Evolutionary conservation across 495 filamentous ascomycete genomes (phyloP).

Genomic region (Neurospora tetrasperma): DNA sequence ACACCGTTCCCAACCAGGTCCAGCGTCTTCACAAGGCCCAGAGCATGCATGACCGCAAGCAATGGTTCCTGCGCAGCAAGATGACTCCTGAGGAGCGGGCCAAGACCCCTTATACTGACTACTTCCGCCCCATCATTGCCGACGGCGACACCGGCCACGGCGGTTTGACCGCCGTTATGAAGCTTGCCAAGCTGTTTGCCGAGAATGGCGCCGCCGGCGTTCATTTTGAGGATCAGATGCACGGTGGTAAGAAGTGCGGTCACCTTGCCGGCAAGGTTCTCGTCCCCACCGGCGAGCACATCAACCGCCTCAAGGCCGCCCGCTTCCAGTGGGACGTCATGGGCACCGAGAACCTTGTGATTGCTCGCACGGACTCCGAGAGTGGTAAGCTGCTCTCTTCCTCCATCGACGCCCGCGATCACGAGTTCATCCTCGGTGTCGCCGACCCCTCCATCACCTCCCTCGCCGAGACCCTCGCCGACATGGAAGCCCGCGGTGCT

Average conservation of each 20-base stretch:
- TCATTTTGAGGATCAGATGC: conserved; percentile 95
- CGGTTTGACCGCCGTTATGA: conserved; percentile 83
- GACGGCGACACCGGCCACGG: conserved; percentile 95
- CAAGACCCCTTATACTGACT: conserved; percentile 76
- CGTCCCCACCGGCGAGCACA: conserved; percentile 88
- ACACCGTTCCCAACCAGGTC: conserved; percentile 97
- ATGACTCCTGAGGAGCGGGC: conserved; percentile 60
- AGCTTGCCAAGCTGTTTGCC: conserved; percentile 96
- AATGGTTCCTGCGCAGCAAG: conserved; percentile 75
- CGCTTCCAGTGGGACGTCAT: conserved; percentile 98
- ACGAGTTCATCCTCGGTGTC: conserved; percentile 90
- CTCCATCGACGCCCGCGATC: conserved; percentile 84
- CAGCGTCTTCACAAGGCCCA: conserved; percentile 93
- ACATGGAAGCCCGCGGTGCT: conserved; percentile 75
- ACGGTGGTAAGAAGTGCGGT: conserved; percentile 97
- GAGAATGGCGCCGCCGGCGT: conserved; percentile 95
- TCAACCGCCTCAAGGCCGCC: conserved; percentile 84
- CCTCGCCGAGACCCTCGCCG: conserved; percentile 79
- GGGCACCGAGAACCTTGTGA: conserved; percentile 87
- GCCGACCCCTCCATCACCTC: conserved; percentile 59
- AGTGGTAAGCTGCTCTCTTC: conserved; percentile 83
- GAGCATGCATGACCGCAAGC: conserved; percentile 89
- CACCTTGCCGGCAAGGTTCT: conserved; percentile 95
- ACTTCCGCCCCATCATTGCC: conserved; percentile 89
- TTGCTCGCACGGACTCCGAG: conserved; percentile 91